These are phyloP conservation scores for Collybia sordida DNA, from an alignment of 768 basidiomycete genomes.

Conservation along the genomic window DNA sequence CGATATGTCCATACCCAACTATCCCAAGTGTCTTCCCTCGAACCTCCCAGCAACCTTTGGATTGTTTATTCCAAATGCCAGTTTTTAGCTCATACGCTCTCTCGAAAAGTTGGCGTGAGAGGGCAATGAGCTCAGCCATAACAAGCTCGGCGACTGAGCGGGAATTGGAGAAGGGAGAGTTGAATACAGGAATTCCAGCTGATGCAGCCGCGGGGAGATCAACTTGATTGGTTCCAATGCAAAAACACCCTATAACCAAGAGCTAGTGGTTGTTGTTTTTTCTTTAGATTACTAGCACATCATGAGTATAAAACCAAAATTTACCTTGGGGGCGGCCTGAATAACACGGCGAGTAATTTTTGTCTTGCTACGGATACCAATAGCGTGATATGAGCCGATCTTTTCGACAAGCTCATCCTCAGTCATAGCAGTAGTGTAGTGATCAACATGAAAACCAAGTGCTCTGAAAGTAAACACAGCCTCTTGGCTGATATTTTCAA, in stretches of 20 bases:
- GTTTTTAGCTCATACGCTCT: constrained; percentile 83
- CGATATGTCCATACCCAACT: constrained; percentile 98
- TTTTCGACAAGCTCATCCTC: constrained; percentile 91
- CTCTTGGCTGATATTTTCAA: constrained; percentile 94
- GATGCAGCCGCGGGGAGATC: constrained; percentile 81
- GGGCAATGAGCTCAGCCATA: constrained; percentile 87
- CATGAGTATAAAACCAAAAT: constrained; percentile 16
- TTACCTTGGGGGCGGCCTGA: constrained; percentile 81
- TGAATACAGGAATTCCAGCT: constrained; percentile 96
- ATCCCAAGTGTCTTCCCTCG: constrained; percentile 98
- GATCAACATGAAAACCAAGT: constrained; percentile 92
- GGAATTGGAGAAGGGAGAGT: constrained; percentile 98
- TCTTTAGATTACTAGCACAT: no score
- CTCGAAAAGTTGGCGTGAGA: constrained; percentile 93
- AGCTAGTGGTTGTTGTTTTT: constrained; percentile 58
- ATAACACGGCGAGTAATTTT: constrained; percentile 91
- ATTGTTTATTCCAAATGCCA: constrained; percentile 98
- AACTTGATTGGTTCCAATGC: constrained; percentile 98
- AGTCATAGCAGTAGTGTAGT: constrained; percentile 78
- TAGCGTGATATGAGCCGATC: constrained; percentile 84
- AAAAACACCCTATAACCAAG: constrained; percentile 96
- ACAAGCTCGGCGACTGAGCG: constrained; percentile 99
- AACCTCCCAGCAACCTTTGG: constrained; percentile 97
- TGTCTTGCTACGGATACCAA: constrained; percentile 98
- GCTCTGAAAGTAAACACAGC: constrained; percentile 78